phyloP scores from a whole-genome alignment of 805 yeast species.

The Candida verbasci region DNA sequence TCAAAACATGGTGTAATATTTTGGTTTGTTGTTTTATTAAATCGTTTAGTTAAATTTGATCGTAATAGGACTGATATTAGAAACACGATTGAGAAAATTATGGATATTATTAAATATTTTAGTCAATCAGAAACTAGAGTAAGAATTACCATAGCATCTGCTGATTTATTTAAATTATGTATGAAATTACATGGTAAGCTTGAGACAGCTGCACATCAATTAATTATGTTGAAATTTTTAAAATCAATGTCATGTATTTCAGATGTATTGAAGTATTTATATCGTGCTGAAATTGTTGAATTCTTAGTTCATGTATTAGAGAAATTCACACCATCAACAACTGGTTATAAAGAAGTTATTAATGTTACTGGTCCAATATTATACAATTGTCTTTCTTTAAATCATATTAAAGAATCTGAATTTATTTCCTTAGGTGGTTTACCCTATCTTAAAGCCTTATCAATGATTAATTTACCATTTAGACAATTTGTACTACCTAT shows the following conservation, averaged over 20 bases:
- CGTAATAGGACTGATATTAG: not conserved
- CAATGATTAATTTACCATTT: slow-evolving; percentile 37
- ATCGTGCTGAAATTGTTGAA: slow-evolving; percentile 40
- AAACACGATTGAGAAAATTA: slow-evolving; percentile 22
- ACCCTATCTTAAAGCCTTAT: slow-evolving; percentile 38
- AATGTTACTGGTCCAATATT: slow-evolving; percentile 45
- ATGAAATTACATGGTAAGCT: slow-evolving; percentile 35
- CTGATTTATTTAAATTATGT: slow-evolving; percentile 38
- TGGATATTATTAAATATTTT: slow-evolving; percentile 37
- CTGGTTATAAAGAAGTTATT: slow-evolving; percentile 34
- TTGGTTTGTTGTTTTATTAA: slow-evolving; percentile 39
- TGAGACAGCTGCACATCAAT: slow-evolving; percentile 23
- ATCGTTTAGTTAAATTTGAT: slow-evolving; percentile 22
- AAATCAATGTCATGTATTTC: slow-evolving; percentile 37
- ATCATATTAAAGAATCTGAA: slow-evolving; percentile 40
- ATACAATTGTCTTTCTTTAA: slow-evolving; percentile 50
- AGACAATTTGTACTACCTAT: slow-evolving; percentile 52
- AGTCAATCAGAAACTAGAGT: slow-evolving; percentile 46
- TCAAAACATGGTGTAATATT: slow-evolving; percentile 39
- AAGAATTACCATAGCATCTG: slow-evolving; percentile 31
- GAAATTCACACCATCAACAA: slow-evolving; percentile 21
- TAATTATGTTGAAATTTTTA: slow-evolving; percentile 41
- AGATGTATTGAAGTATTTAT: slow-evolving; percentile 26
- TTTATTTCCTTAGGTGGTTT: slow-evolving; percentile 45
- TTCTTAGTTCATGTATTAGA: slow-evolving; percentile 33